A percentile compares a stretch with the other conserved stretches of the same genome.
These are phyloP conservation scores for Mycena polygramma DNA, from an alignment of 768 basidiomycete species.

Conservation along the genomic window DNA sequence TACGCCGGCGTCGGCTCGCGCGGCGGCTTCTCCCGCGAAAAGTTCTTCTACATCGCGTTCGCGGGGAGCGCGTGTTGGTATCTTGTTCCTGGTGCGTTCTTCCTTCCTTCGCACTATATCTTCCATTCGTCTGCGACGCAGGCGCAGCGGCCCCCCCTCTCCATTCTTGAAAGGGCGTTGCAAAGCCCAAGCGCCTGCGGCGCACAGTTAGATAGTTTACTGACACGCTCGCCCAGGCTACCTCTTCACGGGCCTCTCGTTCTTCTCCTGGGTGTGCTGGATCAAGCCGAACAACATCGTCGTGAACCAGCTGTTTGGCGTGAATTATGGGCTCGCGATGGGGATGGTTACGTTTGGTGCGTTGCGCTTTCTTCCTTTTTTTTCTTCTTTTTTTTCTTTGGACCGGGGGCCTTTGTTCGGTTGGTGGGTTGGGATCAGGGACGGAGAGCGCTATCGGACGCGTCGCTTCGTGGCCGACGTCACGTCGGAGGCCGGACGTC, in stretches of 20 bases:
- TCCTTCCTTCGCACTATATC: too few relatives aligned
- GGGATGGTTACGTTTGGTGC: slow-evolving; percentile 49
- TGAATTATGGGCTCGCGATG: slow-evolving; percentile 50
- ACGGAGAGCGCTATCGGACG: too few relatives aligned
- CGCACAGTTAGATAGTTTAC: too few relatives aligned
- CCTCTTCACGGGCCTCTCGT: slow-evolving; percentile 50
- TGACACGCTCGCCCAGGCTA: slow-evolving; percentile 46
- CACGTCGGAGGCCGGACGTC: too few relatives aligned
- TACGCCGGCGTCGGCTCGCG: slow-evolving; percentile 78
- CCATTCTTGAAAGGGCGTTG: too few relatives aligned
- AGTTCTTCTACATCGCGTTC: slow-evolving; percentile 81
- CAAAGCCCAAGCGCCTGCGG: too few relatives aligned
- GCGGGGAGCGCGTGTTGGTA: slow-evolving; percentile 61
- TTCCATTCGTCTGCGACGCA: too few relatives aligned
- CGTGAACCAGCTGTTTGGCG: slow-evolving; percentile 51
- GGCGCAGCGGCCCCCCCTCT: too few relatives aligned
- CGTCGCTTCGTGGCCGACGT: too few relatives aligned
- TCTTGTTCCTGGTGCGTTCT: slow-evolving; percentile 44
- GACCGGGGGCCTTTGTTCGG: background rate
- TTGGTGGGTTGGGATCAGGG: background rate
- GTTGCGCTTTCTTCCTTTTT: too few relatives aligned
- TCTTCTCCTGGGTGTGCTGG: slow-evolving; percentile 60
- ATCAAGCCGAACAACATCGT: slow-evolving; percentile 56
- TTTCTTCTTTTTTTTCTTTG: background rate
- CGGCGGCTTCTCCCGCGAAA: slow-evolving; percentile 78